Base-by-base conservation (phyloP, 768 basidiomycete species). In the Tricholoma hemisulphureum region DNA sequence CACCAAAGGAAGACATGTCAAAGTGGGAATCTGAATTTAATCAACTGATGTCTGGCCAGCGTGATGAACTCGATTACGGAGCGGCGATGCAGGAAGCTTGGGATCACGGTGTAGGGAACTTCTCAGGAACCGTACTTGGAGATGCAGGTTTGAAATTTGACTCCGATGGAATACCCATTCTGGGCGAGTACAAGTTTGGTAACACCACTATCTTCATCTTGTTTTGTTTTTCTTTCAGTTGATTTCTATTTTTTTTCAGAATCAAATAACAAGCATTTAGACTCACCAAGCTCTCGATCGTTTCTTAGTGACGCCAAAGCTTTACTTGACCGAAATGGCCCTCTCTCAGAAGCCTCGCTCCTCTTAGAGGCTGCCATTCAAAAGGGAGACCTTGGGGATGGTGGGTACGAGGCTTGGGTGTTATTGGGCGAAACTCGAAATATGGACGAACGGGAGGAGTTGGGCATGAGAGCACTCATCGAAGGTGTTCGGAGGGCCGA, bases 351-450 rank as follows among this genome's bases (percentile, higher is more conserved):
- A 67, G 93, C 88, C 11, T 89, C 88, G 0, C 77, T 94, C 37
- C 77, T 96, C 65, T 77, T 98, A 20, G 96, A 99, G 74, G 93
- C 93, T 13, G 93, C 93, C 34, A 91, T 98, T 58, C 87, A 91
- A 71, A 81, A 81, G 62, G 90, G 88, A 9, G 88, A 93, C 57
- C 73, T 89, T 7, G 92, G 91, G 23, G 84, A 88, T 65, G 88
- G 86, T 23, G 86, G 91, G 51, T 92, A 87, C 52, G 95, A 96
- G 69, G 83, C 94, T 0, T 99, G 96, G 96, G 86, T 93, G 53
- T 77, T 96, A 18, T 77, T 98, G 2, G 96, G 96, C 9, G 91
- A 95, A 71, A 89, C 89, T 0, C 82, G 94, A 57, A 87, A 86
- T 63, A 89, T 94, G 92, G 92, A 94, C 61, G 92, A 94, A 67